Percentiles rank a stretch among this genome's conserved stretches.
Conservation (phyloP, 75 land plant species). For the Cryptomeria japonica region DNA sequence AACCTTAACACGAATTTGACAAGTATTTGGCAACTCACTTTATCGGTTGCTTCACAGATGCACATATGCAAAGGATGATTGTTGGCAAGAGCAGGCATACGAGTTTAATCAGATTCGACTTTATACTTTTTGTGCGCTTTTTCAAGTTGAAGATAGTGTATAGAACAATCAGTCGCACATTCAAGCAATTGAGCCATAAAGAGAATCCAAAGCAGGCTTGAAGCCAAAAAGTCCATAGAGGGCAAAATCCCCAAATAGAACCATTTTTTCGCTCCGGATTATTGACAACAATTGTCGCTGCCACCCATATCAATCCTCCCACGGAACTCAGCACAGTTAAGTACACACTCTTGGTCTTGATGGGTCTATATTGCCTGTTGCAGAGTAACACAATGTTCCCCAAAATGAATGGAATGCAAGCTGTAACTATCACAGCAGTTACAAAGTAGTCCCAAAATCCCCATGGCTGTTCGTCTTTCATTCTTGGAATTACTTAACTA, state of each 20-base stretch:
- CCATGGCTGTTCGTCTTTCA: not conserved
- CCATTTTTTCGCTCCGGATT: not conserved
- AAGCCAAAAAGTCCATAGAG: conserved; percentile 34
- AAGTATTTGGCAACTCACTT: conserved; percentile 6
- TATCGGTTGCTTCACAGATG: conserved; percentile 5
- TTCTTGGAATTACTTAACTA: not conserved
- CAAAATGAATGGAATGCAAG: conserved; percentile 24
- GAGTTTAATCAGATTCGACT: conserved; percentile 5
- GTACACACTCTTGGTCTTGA: conserved; percentile 22
- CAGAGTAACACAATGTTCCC: conserved; percentile 23
- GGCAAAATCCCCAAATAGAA: not conserved
- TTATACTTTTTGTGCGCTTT: not conserved
- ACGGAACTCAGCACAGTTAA: conserved; percentile 31
- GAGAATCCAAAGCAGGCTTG: conserved; percentile 29
- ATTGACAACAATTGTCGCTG: conserved; percentile 26
- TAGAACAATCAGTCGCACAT: conserved; percentile 12
- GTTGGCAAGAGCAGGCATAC: conserved; percentile 16
- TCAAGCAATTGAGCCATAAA: conserved; percentile 37
- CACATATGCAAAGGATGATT: conserved; percentile 15
- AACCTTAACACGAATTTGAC: not conserved
- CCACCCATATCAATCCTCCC: conserved; percentile 36
- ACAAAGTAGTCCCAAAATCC: conserved; percentile 20
- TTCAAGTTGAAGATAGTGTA: conserved; percentile 16
- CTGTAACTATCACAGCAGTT: conserved; percentile 3
- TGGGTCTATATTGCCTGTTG: conserved; percentile 22